These are phyloP conservation scores for Inonotus obliquus DNA, from an alignment of 1,284 basidiomycete genomes.

Conservation along the genomic window DNA sequence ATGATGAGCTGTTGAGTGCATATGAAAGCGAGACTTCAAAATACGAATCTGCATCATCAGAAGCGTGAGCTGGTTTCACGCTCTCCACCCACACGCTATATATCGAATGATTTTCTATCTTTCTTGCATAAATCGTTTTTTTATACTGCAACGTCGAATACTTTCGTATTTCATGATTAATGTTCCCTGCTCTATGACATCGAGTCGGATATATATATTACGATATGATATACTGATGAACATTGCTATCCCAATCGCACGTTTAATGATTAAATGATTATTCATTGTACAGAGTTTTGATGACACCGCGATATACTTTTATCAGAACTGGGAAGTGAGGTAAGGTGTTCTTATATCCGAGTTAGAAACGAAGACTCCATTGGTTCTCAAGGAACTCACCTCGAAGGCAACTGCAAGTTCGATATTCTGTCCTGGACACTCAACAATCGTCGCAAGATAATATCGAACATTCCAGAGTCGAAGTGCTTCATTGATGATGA, in stretches of 20 bases:
- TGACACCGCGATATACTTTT: constrained; percentile 52
- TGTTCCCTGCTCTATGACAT: background rate
- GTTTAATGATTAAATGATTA: background rate
- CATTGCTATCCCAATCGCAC: no score
- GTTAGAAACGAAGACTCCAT: background rate
- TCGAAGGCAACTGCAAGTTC: constrained; percentile 48
- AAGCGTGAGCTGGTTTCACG: background rate
- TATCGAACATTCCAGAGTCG: constrained; percentile 65
- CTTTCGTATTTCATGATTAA: background rate
- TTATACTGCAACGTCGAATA: background rate
- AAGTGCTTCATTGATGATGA: constrained; percentile 71
- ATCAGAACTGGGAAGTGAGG: constrained; percentile 59
- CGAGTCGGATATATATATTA: no score
- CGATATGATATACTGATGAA: no score
- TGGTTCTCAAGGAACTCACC: constrained; percentile 31
- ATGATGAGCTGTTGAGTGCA: constrained; percentile 69
- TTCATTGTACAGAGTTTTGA: background rate
- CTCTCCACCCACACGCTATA: background rate
- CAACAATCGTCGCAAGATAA: constrained; percentile 52
- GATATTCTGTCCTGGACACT: constrained; percentile 27
- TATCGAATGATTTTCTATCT: background rate
- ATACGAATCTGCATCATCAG: constrained; percentile 15
- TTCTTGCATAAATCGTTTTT: background rate
- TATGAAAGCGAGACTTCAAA: constrained; percentile 66
- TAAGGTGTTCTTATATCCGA: constrained; percentile 46